These are phyloP conservation scores for Aureobasidium zeae DNA, from an alignment of 2,329 filamentous ascomycete genomes.

Conservation along the genomic window DNA sequence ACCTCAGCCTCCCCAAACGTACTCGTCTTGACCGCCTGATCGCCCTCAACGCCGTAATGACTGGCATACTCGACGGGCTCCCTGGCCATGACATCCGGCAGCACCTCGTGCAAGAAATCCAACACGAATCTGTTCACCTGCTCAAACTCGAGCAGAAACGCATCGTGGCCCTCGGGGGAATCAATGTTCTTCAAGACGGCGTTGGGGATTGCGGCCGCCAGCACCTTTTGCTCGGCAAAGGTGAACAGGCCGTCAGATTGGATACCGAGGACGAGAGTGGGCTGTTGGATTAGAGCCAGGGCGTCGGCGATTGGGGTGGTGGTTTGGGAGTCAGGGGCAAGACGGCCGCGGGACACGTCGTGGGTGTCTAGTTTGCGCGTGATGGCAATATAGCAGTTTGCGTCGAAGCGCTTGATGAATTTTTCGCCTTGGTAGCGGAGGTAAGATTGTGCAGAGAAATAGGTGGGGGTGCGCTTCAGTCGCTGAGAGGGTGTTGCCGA, in stretches of 20 bases:
- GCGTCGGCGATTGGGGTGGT: constrained; percentile 60
- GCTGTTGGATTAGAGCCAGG: constrained; percentile 74
- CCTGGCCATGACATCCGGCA: constrained; percentile 78
- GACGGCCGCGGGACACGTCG: constrained; percentile 74
- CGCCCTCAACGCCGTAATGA: constrained; percentile 30
- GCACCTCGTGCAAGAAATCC: constrained; percentile 67
- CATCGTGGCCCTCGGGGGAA: constrained; percentile 90
- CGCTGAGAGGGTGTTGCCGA: constrained; percentile 29
- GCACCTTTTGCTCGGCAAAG: constrained; percentile 89
- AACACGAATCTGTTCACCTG: constrained; percentile 87
- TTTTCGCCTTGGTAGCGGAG: constrained; percentile 93
- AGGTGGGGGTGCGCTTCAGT: constrained; percentile 48
- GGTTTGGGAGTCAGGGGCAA: constrained; percentile 18
- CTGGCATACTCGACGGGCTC: constrained; percentile 32
- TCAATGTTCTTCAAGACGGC: constrained; percentile 78
- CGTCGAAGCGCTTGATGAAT: constrained; percentile 94
- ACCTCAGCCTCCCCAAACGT: constrained; percentile 94
- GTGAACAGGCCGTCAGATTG: constrained; percentile 95
- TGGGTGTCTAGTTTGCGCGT: constrained; percentile 97
- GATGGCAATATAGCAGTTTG: constrained; percentile 98
- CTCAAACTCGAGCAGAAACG: constrained; percentile 92
- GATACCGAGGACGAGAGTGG: constrained; percentile 83
- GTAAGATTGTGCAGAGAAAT: constrained; percentile 97
- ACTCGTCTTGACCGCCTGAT: constrained; percentile 70
- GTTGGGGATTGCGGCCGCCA: constrained; percentile 71